Evolutionary conservation across 2,329 filamentous ascomycete genomes (phyloP), one percentile per base, ranked within the genome.

Genomic region (Diaporthe batatas): DNA sequence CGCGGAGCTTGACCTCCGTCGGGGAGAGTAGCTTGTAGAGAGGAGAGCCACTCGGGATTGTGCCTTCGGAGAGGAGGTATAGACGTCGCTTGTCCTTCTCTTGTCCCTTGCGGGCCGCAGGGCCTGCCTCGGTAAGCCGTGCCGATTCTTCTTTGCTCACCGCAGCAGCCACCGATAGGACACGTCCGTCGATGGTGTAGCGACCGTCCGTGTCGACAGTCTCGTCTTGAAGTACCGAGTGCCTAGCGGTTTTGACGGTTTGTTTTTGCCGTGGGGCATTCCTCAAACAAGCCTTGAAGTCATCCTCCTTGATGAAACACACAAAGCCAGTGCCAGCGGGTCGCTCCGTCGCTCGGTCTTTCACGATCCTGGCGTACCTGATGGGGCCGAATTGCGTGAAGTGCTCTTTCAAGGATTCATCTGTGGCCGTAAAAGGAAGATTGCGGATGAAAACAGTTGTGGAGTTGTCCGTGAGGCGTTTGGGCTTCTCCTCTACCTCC

Each of bases 301-400:
- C 94, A 25, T 92, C 90, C 49, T 87, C 84, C 65, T 92, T 91
- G 83, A 92, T 92, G 84, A 99, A 99, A 84, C 94, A 97, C 39
- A 98, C 96, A 79, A 99, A 99, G 5, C 93, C 96, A 42, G 96
- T 98, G 34, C 96, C 96, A 62, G 93, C 94, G 2, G 96, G 94
- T 68, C 94, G 92, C 77, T 95, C 95, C 0, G 94, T 98, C 32
- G 91, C 90, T 59, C 88, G 92, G 80, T 99, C 96, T 80, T 97
- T 89, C 49, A 99, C 97, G 12, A 98, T 92, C 76, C 97, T 90
- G 6, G 96, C 96, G 81, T 98, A 99, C 49, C 95, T 90, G 51
- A 98, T 86, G n/a, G 88, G 89, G 34, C 96, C 97, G 78, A 99
- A 98, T 78, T 92, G 87, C n/a, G 86, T 86, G 79, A 99, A 99